Percentiles rank a stretch among this genome's conserved stretches.
Conservation (phyloP, 108 stramenopile species). For the Skeletonema menzelii region DNA sequence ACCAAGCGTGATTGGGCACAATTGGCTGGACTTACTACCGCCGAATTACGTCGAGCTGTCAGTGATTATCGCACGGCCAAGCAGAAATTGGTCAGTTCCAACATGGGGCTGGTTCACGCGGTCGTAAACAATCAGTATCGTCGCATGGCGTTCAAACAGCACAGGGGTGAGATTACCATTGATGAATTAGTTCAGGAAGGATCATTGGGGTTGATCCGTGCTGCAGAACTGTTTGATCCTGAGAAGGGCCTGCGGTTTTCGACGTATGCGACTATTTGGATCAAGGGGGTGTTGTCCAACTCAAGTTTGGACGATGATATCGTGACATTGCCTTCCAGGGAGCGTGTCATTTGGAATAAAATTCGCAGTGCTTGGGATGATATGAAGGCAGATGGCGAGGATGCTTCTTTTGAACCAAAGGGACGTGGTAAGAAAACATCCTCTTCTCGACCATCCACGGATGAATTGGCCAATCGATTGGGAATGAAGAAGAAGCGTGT, state of each 20-base stretch:
- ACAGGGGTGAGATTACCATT: constrained; percentile 40
- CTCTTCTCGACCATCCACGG: constrained; percentile 26
- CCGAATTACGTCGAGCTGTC: constrained; percentile 58
- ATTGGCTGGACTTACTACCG: constrained; percentile 53
- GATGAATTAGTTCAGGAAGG: constrained; percentile 95
- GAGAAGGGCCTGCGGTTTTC: constrained; percentile 84
- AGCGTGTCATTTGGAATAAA: constrained; percentile 74
- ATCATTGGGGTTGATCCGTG: constrained; percentile 85
- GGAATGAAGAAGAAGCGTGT: constrained; percentile 57
- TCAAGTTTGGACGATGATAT: constrained; percentile 50
- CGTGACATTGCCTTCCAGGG: constrained; percentile 63
- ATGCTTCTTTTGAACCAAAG: neutral
- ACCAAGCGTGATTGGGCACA: constrained; percentile 67
- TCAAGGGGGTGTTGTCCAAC: constrained; percentile 84
- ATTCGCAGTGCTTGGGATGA: constrained; percentile 56
- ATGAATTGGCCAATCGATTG: constrained; percentile 49
- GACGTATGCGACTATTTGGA: constrained; percentile 98
- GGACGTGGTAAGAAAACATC: neutral
- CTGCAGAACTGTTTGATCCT: constrained; percentile 93
- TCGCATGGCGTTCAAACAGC: constrained; percentile 12
- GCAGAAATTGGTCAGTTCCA: constrained; percentile 71
- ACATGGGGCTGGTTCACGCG: constrained; percentile 82
- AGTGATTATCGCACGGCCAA: constrained; percentile 72
- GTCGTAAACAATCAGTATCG: constrained; percentile 60
- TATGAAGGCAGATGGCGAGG: constrained; percentile 33